A percentile compares a stretch with the other conserved stretches of the same genome.
Conservation (phyloP, 306 rosid species). For the Gleditsia sinensis region DNA sequence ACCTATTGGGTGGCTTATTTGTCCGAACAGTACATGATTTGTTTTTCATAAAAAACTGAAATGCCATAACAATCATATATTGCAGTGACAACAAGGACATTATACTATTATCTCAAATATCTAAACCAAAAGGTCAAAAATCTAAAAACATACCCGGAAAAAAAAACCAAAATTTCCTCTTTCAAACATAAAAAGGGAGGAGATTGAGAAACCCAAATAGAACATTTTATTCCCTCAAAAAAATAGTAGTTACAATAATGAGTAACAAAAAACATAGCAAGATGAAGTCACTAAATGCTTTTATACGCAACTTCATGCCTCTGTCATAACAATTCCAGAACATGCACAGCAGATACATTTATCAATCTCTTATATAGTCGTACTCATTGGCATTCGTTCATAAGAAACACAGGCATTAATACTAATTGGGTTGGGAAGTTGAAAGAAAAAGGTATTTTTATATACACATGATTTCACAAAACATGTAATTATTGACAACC, state of each 20-base stretch:
- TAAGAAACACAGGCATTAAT: no score
- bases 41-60: background rate
- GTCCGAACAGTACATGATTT: background rate
- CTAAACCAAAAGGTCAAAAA: no score
- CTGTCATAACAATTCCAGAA: background rate
- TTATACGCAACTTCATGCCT: background rate
- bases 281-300: conserved; percentile 10
- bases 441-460: no score
- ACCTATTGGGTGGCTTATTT: no score
- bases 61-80: conserved; percentile 5
- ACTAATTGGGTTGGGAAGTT: no score
- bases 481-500: no score
- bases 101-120: no score
- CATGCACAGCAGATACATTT: background rate
- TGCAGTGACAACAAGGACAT: background rate
- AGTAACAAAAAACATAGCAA: background rate
- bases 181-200: background rate
- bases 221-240: background rate
- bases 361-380: no score
- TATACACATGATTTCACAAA: no score
- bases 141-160: no score
- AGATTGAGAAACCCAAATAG: conserved; percentile 17
- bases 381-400: no score
- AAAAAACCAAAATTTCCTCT: no score
- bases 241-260: background rate